Evolutionary conservation across 2,329 filamentous ascomycete species (phyloP).

Genomic region (Monilinia vaccinii-corymbosi): DNA sequence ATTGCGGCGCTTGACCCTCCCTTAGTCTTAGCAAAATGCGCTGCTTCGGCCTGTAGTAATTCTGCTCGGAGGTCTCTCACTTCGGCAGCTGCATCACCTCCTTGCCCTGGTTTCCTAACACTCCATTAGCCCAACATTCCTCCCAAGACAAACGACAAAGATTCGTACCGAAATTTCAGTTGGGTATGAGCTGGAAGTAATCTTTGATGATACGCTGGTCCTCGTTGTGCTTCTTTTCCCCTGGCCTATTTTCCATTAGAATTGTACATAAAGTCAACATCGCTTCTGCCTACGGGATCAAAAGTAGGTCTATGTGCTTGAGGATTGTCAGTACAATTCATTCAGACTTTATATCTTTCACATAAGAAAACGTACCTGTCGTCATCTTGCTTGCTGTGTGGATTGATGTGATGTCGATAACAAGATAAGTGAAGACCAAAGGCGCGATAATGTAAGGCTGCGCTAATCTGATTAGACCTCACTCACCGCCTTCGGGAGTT

Average conservation of each 20-base stretch:
- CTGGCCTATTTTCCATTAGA: slow-evolving; percentile 51
- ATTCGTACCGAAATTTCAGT: slow-evolving; percentile 68
- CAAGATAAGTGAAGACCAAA: background rate
- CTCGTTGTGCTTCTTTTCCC: slow-evolving; percentile 89
- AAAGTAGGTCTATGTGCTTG: slow-evolving; percentile 80
- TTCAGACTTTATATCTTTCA: background rate
- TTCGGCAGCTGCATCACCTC: slow-evolving; percentile 62
- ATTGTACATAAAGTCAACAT: background rate
- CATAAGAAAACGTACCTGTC: slow-evolving; percentile 22
- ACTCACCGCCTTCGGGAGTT: background rate
- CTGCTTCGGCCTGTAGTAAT: slow-evolving; percentile 78
- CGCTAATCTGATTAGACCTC: background rate
- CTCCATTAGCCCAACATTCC: slow-evolving; percentile 15
- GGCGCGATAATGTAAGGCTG: background rate
- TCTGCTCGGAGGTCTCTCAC: slow-evolving; percentile 80
- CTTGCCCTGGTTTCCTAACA: slow-evolving; percentile 71
- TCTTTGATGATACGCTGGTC: slow-evolving; percentile 91
- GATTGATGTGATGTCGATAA: background rate
- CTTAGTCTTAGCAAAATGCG: slow-evolving; percentile 78
- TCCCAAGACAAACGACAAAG: background rate
- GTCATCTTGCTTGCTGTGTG: slow-evolving; percentile 40
- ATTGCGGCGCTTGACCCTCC: slow-evolving; percentile 43
- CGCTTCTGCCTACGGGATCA: slow-evolving; percentile 59
- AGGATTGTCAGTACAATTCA: slow-evolving; percentile 25
- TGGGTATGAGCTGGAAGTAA: slow-evolving; percentile 88